Evolutionary conservation across 1,284 basidiomycete genomes (phyloP), one percentile per base, ranked within the genome.

Genomic region (Tilletiaria anomala): DNA sequence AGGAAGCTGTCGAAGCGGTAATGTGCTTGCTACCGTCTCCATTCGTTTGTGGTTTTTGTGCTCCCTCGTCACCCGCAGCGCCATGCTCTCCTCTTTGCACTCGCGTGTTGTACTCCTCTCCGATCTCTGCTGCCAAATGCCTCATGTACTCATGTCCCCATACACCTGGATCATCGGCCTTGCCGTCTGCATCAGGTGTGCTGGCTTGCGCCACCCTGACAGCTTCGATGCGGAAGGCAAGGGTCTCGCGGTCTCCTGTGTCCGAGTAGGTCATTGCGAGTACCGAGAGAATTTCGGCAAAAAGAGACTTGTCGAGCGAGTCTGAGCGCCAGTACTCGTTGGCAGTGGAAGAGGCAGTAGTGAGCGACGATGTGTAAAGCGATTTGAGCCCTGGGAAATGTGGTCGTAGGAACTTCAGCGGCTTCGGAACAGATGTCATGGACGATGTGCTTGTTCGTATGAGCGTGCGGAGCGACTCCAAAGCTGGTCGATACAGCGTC

Each of bases 201-300:
- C n/a, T 29, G 10, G 59, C 50, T 16, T 39, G 23, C n/a, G 48
- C 43, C 11, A 63, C 50, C 15, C 44, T 34, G 23, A 51, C 49
- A 10, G 60, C 61, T 34, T 51, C 34, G 21, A 66, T 50, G 22
- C 64, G 54, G 51, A 54, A 66, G 16, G 42, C 40, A 20, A 99
- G 79, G 1, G 93, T 97, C 44, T 93, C 93, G 40, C 89, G 86
- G 78, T 76, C 87, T 72, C 75, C 75, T 14, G 86, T 93, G 70
- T 97, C 91, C 5, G 89, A 94, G 69, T 97, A 97, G 15, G 93
- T 99, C 93, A 99, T 97, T n/a, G 91, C 93, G 37, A 99, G 79
- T 3, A 97, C 93, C 19, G 91, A 96, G 22, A 97, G 76, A 49
- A 99, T 94, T 55, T 96, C 91, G n/a, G 89, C 88, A 60, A 97